phyloP scores from a whole-genome alignment of 2,329 filamentous ascomycete species.

The Calonectria pteridis region DNA sequence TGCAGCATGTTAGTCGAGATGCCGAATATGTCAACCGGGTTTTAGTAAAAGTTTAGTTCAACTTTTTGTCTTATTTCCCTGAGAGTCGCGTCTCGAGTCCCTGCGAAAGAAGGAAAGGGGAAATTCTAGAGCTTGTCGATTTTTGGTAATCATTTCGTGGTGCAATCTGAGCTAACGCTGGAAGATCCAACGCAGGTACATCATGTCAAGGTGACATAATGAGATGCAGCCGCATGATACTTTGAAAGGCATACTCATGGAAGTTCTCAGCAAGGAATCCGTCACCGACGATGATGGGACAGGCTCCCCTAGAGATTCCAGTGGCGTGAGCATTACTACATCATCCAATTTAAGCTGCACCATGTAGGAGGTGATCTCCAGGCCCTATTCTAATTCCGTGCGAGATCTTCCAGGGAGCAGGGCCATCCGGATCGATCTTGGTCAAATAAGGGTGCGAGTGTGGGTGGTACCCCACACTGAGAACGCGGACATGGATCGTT shows the following conservation, averaged over 20 bases:
- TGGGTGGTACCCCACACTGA: neutral
- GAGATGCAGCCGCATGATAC: neutral
- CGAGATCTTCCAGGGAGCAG: neutral
- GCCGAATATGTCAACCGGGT: neutral
- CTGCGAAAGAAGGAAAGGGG: no score
- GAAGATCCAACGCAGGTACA: neutral
- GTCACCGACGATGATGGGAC: neutral
- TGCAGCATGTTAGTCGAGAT: neutral
- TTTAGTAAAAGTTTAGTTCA: neutral
- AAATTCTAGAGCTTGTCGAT: neutral
- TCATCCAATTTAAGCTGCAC: neutral
- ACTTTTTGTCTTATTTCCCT: neutral
- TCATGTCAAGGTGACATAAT: neutral
- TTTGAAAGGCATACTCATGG: neutral
- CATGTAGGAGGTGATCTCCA: neutral
- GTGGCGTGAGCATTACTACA: neutral
- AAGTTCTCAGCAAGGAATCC: neutral
- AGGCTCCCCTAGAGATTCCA: neutral
- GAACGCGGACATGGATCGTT: neutral
- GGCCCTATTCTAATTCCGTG: neutral
- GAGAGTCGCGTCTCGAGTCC: neutral
- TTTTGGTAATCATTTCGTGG: neutral
- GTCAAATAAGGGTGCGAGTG: neutral
- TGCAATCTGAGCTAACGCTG: neutral
- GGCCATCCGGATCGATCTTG: neutral